phyloP scores from a whole-genome alignment of 345 rosid genomes.

The Hibiscus syriacus region DNA sequence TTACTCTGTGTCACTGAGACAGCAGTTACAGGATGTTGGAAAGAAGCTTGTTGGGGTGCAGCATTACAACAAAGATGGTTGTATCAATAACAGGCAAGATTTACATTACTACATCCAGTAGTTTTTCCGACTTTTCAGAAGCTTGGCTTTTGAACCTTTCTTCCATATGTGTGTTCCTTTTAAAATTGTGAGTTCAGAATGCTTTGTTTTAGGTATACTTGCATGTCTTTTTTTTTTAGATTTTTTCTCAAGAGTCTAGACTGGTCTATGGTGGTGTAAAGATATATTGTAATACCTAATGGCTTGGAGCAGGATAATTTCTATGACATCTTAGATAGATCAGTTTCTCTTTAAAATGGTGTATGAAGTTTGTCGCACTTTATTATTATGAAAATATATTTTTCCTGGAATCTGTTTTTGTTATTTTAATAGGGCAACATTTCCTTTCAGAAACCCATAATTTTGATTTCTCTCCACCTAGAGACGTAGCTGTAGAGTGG shows the following conservation, averaged over 20 bases:
- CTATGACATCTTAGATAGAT: background rate
- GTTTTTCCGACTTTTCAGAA: background rate
- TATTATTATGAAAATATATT: background rate
- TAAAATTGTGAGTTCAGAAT: background rate
- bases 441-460: background rate
- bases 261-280: background rate
- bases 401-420: background rate
- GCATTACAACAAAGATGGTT: constrained; percentile 94
- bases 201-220: constrained; percentile 4
- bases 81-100: constrained; percentile 79
- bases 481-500: background rate
- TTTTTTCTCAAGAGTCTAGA: background rate
- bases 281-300: background rate
- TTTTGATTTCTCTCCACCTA: background rate
- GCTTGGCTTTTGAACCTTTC: background rate
- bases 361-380: background rate
- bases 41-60: constrained; percentile 93
- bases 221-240: background rate
- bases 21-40: constrained; percentile 93
- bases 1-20: constrained; percentile 93
- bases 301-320: constrained; percentile 1
- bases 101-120: constrained; percentile 2
- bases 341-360: background rate
- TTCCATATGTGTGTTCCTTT: background rate
- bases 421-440: background rate